Conservation (phyloP, 2,329 filamentous ascomycete species). For the Pestalotiopsis fici region DNA sequence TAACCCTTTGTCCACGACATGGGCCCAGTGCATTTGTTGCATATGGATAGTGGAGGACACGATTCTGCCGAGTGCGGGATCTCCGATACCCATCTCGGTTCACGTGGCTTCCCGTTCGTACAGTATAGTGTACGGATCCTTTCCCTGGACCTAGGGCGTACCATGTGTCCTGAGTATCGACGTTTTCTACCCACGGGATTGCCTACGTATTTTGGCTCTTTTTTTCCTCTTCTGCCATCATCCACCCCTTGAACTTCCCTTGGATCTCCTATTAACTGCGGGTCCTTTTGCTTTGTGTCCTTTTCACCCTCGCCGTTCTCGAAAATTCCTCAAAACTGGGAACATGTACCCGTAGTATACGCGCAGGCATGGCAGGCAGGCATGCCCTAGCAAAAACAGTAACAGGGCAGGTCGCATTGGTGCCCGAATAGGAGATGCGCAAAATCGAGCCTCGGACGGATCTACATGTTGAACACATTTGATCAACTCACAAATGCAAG, state of each 20-base stretch:
- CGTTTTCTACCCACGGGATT: too few species aligned
- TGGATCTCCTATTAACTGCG: background rate
- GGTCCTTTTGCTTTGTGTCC: background rate
- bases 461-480: background rate
- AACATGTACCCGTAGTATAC: background rate
- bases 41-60: background rate
- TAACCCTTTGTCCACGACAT: background rate
- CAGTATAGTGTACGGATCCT: background rate
- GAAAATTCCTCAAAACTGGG: background rate
- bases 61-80: slow-evolving; percentile 2
- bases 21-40: background rate
- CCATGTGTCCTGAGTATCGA: background rate
- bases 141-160: background rate
- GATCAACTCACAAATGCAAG: background rate
- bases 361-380: slow-evolving; percentile 2
- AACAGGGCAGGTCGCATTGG: background rate
- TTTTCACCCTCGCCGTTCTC: background rate
- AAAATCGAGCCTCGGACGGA: background rate
- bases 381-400: background rate
- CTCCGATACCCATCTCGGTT: slow-evolving; percentile 5
- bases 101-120: slow-evolving; percentile 1
- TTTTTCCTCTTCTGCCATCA: too few species aligned
- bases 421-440: background rate
- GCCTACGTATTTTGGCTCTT: too few species aligned
- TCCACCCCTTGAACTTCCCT: background rate